A percentile compares a stretch with the other conserved stretches of the same genome.
phyloP scores from a whole-genome alignment of 345 rosid genomes.

The Brassica juncea region DNA sequence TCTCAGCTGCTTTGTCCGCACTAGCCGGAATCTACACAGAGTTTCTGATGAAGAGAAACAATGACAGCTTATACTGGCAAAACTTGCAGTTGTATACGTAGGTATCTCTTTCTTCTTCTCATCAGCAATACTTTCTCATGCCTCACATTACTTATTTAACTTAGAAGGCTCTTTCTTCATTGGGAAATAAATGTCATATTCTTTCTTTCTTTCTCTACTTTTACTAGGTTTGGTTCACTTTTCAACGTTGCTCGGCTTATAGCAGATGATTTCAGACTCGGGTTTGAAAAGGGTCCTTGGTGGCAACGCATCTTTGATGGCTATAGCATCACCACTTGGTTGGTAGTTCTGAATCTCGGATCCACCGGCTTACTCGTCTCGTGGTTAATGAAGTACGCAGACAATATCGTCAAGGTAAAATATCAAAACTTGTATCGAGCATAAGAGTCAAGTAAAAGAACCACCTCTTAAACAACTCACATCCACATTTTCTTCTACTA shows the following conservation, averaged over 20 bases:
- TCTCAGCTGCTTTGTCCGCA: constrained; percentile 93
- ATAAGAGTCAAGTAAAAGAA: neutral
- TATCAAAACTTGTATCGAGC: constrained; percentile 21
- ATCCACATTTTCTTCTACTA: constrained; percentile 37
- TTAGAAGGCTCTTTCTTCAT: neutral
- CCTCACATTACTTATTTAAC: constrained; percentile 8
- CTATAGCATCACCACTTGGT: constrained; percentile 74
- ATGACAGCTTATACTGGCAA: constrained; percentile 94
- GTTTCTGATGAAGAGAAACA: constrained; percentile 93
- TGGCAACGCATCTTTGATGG: constrained; percentile 89
- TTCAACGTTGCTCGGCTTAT: constrained; percentile 83
- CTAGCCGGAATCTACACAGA: constrained; percentile 96
- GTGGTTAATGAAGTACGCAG: constrained; percentile 90
- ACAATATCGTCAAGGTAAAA: constrained; percentile 88
- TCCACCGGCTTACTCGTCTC: constrained; percentile 85
- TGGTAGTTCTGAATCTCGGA: constrained; percentile 82
- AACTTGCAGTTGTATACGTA: constrained; percentile 91
- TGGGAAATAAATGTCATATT: neutral
- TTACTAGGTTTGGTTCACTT: constrained; percentile 71
- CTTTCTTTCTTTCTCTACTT: neutral
- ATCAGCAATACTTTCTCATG: constrained; percentile 22
- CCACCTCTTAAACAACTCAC: neutral
- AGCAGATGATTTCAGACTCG: constrained; percentile 84
- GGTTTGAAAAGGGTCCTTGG: constrained; percentile 89
- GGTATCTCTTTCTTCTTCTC: constrained; percentile 55